These are phyloP conservation scores for Fusarium sp. DNA, from an alignment of 2,329 filamentous ascomycete genomes.

Conservation along the genomic window DNA sequence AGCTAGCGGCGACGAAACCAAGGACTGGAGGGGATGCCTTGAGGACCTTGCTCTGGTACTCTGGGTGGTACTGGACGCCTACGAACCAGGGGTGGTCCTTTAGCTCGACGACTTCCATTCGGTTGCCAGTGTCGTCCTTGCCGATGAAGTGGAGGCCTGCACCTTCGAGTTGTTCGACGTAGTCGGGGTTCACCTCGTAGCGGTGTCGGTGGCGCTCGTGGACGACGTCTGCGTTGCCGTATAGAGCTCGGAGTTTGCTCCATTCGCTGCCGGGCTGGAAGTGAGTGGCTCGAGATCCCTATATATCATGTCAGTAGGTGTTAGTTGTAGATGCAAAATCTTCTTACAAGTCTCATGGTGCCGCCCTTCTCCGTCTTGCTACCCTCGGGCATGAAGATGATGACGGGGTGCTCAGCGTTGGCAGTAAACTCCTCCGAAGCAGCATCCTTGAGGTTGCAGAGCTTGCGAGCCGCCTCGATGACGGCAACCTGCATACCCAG, in stretches of 20 bases:
- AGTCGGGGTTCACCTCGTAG: conserved; percentile 89
- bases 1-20: not conserved
- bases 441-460: conserved; percentile 72
- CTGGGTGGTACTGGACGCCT: conserved; percentile 25
- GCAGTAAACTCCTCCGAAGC: conserved; percentile 68
- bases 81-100: conserved; percentile 36
- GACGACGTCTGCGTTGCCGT: conserved; percentile 69
- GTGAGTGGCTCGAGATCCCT: conserved; percentile 75
- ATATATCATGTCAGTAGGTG: not conserved
- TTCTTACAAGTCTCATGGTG: conserved; percentile 78
- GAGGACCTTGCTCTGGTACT: not conserved
- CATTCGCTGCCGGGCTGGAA: conserved; percentile 84
- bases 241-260: conserved; percentile 81
- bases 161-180: conserved; percentile 75
- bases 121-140: conserved; percentile 57
- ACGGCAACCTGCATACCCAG: conserved; percentile 94
- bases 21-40: not conserved
- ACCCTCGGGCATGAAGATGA: conserved; percentile 92
- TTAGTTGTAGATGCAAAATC: not conserved
- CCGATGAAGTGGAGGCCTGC: conserved; percentile 69
- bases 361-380: conserved; percentile 70
- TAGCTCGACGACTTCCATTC: conserved; percentile 40
- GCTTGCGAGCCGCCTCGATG: conserved; percentile 85
- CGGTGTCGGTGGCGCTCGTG: conserved; percentile 87
- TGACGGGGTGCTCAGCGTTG: conserved; percentile 73